Evolutionary conservation across 305 asterid species (phyloP).

Genomic region (Ruellia speciosa): DNA sequence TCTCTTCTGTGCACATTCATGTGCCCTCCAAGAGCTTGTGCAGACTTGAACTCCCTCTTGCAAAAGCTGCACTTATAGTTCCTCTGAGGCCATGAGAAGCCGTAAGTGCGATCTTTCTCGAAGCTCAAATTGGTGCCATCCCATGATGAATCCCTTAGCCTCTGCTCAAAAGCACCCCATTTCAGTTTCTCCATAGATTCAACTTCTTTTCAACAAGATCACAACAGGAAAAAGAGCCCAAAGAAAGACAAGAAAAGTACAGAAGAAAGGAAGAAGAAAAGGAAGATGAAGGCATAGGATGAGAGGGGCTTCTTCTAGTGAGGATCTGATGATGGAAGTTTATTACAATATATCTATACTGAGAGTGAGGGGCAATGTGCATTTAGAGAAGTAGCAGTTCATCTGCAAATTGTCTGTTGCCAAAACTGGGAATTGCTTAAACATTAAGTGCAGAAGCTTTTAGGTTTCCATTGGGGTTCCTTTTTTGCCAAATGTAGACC

Average conservation of each 20-base stretch:
- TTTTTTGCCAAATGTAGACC: slow-evolving; percentile 31
- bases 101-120: slow-evolving; percentile 34
- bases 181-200: slow-evolving; percentile 31
- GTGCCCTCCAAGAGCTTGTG: slow-evolving; percentile 65
- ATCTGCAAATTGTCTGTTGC: slow-evolving; percentile 39
- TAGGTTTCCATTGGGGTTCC: slow-evolving; percentile 25
- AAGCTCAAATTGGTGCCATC: slow-evolving; percentile 33
- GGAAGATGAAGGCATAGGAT: not conserved
- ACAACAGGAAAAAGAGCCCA: not conserved
- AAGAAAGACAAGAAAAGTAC: not conserved
- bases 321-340: not conserved
- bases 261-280: not conserved
- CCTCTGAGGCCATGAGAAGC: slow-evolving; percentile 53
- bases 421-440: slow-evolving; percentile 43
- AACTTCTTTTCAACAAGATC: not conserved
- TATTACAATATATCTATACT: not conserved
- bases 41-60: slow-evolving; percentile 59
- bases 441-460: slow-evolving; percentile 29
- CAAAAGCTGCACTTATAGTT: slow-evolving; percentile 55
- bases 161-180: slow-evolving; percentile 24
- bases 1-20: slow-evolving; percentile 64
- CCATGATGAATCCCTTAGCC: slow-evolving; percentile 21
- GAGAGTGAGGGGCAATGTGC: slow-evolving; percentile 13
- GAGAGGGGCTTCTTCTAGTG: not conserved
- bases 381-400: slow-evolving; percentile 20